These are phyloP conservation scores for Pythium biforme DNA, from an alignment of 352 stramenopile genomes.

Conservation along the genomic window DNA sequence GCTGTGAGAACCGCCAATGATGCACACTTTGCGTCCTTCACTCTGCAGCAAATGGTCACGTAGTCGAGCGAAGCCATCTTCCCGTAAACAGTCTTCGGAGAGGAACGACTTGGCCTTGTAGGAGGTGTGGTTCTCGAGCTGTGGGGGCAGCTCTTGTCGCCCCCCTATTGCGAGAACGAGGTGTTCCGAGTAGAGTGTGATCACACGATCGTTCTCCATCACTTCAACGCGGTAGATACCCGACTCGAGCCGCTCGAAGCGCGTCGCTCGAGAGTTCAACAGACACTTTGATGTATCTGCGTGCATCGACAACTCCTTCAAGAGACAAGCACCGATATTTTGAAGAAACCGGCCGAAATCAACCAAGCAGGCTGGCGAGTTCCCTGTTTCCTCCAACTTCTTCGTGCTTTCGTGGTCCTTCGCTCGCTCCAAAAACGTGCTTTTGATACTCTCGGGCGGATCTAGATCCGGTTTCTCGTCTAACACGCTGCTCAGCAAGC, in stretches of 20 bases:
- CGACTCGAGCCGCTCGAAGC: constrained; percentile 45
- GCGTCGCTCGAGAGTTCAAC: constrained; percentile 46
- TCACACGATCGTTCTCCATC: constrained; percentile 25
- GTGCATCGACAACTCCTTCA: constrained; percentile 48
- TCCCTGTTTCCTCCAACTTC: constrained; percentile 53
- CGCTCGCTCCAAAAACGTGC: constrained; percentile 67
- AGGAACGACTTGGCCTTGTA: constrained; percentile 62
- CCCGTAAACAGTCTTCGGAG: constrained; percentile 60
- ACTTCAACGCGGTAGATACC: constrained; percentile 54
- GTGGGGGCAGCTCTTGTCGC: constrained; percentile 41
- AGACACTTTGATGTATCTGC: constrained; percentile 43
- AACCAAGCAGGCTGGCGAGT: constrained; percentile 45
- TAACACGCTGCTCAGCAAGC: constrained; percentile 68
- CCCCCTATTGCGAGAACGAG: constrained; percentile 72
- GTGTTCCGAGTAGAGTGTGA: constrained; percentile 57
- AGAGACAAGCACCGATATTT: constrained; percentile 42
- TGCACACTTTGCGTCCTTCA: constrained; percentile 62
- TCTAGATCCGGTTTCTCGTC: constrained; percentile 77
- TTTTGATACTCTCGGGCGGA: constrained; percentile 67
- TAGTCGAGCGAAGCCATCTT: constrained; percentile 57
- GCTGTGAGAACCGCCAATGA: constrained; percentile 84
- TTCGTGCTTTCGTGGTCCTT: constrained; percentile 52
- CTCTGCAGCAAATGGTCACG: constrained; percentile 42
- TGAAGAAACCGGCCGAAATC: constrained; percentile 69
- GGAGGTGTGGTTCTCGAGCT: constrained; percentile 30